Base-by-base conservation (phyloP, 2,329 filamentous ascomycete genomes). In the Fusarium sp. region DNA sequence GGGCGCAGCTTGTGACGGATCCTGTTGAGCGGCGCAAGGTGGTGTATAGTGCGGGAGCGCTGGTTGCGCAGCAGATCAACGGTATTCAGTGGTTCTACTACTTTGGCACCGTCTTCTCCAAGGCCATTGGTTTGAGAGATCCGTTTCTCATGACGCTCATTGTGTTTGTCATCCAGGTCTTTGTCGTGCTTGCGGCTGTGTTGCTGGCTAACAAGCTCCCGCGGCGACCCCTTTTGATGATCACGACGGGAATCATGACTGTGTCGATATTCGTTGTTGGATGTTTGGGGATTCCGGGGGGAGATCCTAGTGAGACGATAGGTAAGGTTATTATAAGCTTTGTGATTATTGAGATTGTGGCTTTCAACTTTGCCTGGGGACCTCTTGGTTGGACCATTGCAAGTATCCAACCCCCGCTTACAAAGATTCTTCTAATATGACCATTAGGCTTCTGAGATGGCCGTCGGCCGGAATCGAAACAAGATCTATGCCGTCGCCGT, bases 31-130 rank as follows among this genome's bases (percentile, higher is more conserved):
- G 83, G 15, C 79, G 82, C 31, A 86, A 86, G 72, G 74, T 85
- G 12, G 74, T 86, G 23, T 85, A 80, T 71, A 78, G 79, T 15
- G 79, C 78, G 8, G 84, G 83, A 11, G 83, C 82, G 23, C 75
- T 85, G 62, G 77, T 83, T 40, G 81, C 82, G 3, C 83, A 86
- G 68, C 83, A 86, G 75, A 83, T 86, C 75, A 83, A 83, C 75
- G 83, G 84, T 18, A 85, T 85, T 55, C 81, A 83, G 50, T 85
- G 80, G 75, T 84, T 83, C 69, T 83, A 84, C 72, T 80, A 79
- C 52, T 84, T 81, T 34, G 82, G 82, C 2, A 80, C 80, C 1
- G 78, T 84, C 31, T 84, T 85, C 64, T 76, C 79, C 23, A 74
- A 84, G 67, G 75, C 79, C 2, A 83, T 85, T 50, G 82, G 82